Evolutionary conservation across 2,329 filamentous ascomycete genomes (phyloP), one percentile per base, ranked within the genome.

Genomic region (Colletotrichum agaves): DNA sequence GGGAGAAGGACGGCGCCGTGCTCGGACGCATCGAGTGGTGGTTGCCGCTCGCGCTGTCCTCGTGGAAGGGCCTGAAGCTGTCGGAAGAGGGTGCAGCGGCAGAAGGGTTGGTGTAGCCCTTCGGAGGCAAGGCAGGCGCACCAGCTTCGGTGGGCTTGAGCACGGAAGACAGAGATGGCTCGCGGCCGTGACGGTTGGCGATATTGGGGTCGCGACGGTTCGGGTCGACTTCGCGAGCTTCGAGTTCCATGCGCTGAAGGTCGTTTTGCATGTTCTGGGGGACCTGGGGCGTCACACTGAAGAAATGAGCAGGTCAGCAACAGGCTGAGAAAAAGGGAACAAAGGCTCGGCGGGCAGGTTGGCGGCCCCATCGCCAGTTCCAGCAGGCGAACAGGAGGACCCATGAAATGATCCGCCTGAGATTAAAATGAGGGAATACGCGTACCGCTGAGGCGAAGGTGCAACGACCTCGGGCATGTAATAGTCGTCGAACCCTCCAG

Each of bases 251-350:
- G 79, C 94, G 91, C 75, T 95, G 92, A 72, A 99, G 88, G 80
- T 93, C 95, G 76, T 97, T 91, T 82, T 97, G 94, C 88, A 99
- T 98, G 81, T 97, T 95, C 81, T 95, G 92, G 73, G 95, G 93
- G 72, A 98, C 94, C 85, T 98, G 94, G 78, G 93, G 93, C 90
- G 95, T 97, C 76, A 97, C 89, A 83, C 93, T 97, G 79, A 72
- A 77, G 71, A 49, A 76, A 74, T 74, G 71, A 77, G 73, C 74
- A 71, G 71, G 78, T 82, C 76, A 80, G 79, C 76, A 72, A 63
- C 62, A 60, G n/a, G 55, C 62, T 59, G 47, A 31, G 56, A 33
- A 60, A 44, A 46, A 35, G 47, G 53, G 33, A 52, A 67, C 61
- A 63, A 67, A 57, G 49, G 47, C 43, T 53, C 37, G 33, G 46